These are phyloP conservation scores for Beauveria caledonica DNA, from an alignment of 2,329 filamentous ascomycete genomes.

Conservation along the genomic window DNA sequence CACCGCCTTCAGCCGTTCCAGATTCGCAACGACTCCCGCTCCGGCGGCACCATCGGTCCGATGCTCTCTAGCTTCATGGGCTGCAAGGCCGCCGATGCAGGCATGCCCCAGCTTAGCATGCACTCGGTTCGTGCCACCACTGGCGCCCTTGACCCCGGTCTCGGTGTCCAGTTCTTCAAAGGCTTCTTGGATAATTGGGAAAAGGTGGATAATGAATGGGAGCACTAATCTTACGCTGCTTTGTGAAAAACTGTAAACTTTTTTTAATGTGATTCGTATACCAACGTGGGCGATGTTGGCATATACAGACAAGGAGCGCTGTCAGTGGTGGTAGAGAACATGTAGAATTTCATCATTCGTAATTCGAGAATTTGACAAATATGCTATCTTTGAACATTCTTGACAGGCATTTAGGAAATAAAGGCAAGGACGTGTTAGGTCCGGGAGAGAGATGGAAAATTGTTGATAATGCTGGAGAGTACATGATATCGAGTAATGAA, in stretches of 20 bases:
- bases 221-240: conserved; percentile 17
- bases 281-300: neutral
- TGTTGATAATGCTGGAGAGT: neutral
- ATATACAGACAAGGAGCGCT: neutral
- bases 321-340: neutral
- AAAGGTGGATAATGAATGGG: conserved; percentile 74
- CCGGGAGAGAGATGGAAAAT: neutral
- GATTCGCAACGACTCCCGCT: conserved; percentile 85
- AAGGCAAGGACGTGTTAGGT: neutral
- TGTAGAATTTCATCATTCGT: neutral
- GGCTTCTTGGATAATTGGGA: conserved; percentile 85
- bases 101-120: conserved; percentile 89
- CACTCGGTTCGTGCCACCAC: conserved; percentile 87
- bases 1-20: conserved; percentile 79
- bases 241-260: neutral
- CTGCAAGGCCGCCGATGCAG: conserved; percentile 75
- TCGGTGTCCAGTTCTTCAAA: conserved; percentile 83
- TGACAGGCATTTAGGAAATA: neutral
- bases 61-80: conserved; percentile 77
- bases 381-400: too few relatives aligned
- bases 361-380: neutral
- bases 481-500: neutral
- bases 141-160: conserved; percentile 73
- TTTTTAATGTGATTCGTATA: neutral
- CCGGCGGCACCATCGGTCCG: conserved; percentile 91